phyloP scores from a whole-genome alignment of 208 protist species.

The Vickermania ingenoplastis region DNA sequence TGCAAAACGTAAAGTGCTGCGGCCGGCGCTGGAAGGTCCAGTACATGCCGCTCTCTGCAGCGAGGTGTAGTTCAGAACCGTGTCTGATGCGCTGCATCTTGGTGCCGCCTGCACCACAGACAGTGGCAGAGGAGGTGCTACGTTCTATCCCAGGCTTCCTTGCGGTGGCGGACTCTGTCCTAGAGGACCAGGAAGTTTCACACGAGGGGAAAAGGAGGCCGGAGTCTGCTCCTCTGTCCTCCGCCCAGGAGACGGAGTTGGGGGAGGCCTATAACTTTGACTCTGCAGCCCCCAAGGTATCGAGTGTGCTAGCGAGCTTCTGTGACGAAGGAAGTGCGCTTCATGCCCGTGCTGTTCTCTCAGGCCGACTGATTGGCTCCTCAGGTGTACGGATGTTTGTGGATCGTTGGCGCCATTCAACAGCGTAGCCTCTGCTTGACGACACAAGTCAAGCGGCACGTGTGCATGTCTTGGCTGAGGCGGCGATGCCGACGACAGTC shows the following conservation, averaged over 20 bases:
- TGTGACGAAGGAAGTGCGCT: conserved; percentile 74
- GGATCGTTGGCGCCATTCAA: conserved; percentile 23
- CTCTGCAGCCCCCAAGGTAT: not conserved
- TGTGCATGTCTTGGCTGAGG: too few species aligned
- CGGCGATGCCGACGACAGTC: too few species aligned
- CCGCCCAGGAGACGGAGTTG: conserved; percentile 5
- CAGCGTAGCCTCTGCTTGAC: not conserved
- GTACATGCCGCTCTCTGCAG: conserved; percentile 28
- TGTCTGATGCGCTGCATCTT: conserved; percentile 63
- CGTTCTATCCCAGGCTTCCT: conserved; percentile 57
- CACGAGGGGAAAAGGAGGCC: conserved; percentile 6
- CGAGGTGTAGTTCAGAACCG: conserved; percentile 28
- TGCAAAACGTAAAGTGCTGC: conserved; percentile 60
- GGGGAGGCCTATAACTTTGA: conserved; percentile 3
- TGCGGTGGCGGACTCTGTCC: conserved; percentile 17
- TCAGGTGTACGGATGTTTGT: conserved; percentile 79
- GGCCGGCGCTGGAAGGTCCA: conserved; percentile 74
- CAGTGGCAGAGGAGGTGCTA: conserved; percentile 46
- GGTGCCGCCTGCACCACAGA: conserved; percentile 30
- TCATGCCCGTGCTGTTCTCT: conserved; percentile 72
- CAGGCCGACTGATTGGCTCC: conserved; percentile 57
- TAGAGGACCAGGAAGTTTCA: not conserved
- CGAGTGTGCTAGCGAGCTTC: conserved; percentile 46
- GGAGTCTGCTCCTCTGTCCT: conserved; percentile 1
- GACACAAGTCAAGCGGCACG: too few species aligned